Evolutionary conservation across 2,329 filamentous ascomycete genomes (phyloP).

Genomic region (Cercospora nicotianae): DNA sequence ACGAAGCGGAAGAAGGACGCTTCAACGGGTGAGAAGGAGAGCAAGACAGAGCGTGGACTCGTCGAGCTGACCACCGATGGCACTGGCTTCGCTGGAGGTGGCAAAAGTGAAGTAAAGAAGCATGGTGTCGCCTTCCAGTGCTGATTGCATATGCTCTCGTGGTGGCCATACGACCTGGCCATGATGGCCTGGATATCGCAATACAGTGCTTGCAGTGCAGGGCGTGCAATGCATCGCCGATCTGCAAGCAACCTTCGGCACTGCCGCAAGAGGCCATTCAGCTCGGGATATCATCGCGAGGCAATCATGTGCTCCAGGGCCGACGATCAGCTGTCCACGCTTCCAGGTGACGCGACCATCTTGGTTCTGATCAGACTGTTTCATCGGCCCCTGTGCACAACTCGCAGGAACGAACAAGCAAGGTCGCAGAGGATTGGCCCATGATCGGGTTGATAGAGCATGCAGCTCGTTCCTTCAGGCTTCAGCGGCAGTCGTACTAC

Average conservation of each 20-base stretch:
- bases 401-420: not conserved
- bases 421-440: not conserved
- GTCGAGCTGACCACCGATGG: conserved; percentile 82
- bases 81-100: conserved; percentile 89
- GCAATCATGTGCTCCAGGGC: not conserved
- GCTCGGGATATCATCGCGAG: not conserved
- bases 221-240: not conserved
- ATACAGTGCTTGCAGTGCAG: not conserved
- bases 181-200: not conserved
- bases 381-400: not conserved
- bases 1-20: conserved; percentile 31
- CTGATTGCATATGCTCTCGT: conserved; percentile 40
- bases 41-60: conserved; percentile 65
- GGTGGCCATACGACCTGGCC: not conserved
- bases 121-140: conserved; percentile 80
- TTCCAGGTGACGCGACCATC: not conserved
- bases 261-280: not conserved
- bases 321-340: not conserved
- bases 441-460: not conserved
- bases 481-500: not conserved
- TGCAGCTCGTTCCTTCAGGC: not conserved
- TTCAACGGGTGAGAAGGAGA: conserved; percentile 46
- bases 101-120: conserved; percentile 77
- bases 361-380: not conserved
- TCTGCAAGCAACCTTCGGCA: not conserved